Percentiles rank a stretch among this genome's conserved stretches.
These are phyloP conservation scores for Dysphania ambrosioides DNA, from an alignment of 148 eudicot species.

Conservation along the genomic window DNA sequence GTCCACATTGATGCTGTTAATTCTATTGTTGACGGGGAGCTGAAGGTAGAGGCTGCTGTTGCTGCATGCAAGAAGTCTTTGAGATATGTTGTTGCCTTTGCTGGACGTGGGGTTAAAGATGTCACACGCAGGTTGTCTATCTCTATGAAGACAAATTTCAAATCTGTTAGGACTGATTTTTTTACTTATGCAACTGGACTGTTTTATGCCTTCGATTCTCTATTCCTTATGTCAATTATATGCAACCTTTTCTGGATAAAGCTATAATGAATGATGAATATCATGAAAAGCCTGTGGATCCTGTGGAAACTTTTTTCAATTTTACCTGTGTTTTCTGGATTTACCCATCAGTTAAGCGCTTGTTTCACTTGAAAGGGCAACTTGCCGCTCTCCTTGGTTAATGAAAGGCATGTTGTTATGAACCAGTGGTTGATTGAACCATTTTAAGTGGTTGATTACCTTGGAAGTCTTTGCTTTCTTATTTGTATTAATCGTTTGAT, in stretches of 20 bases:
- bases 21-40: constrained; percentile 75
- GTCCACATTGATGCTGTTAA: constrained; percentile 90
- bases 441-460: neutral
- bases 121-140: constrained; percentile 87
- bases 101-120: constrained; percentile 92
- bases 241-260: neutral
- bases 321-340: neutral
- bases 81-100: constrained; percentile 95
- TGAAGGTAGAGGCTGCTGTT: constrained; percentile 80
- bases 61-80: constrained; percentile 80
- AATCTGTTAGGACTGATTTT: constrained; percentile 1
- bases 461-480: neutral
- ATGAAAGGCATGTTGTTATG: neutral
- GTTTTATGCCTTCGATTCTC: neutral
- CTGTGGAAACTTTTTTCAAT: neutral
- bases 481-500: neutral
- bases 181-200: neutral
- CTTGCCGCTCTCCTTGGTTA: neutral
- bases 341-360: neutral
- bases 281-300: neutral
- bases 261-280: neutral
- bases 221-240: neutral
- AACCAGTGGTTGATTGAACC: neutral
- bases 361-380: neutral
- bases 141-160: neutral